These are phyloP conservation scores for Sarcocystis neurona DNA, from an alignment of 169 alveolate species.

Conservation along the genomic window DNA sequence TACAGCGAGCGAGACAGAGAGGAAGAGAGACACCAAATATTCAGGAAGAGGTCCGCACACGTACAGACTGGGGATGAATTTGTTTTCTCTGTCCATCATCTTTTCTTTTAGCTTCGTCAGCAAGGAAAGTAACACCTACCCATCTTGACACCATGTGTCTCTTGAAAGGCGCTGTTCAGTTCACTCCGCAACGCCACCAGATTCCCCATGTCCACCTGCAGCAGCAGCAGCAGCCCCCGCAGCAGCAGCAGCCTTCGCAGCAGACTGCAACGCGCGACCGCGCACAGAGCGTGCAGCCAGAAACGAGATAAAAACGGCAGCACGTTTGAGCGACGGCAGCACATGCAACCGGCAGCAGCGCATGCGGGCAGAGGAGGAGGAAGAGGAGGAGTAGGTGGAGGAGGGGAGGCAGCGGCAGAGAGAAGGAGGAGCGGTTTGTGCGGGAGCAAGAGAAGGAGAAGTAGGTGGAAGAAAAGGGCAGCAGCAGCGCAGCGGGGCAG, in stretches of 20 bases:
- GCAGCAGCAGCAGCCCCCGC: not conserved
- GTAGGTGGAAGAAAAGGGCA: no score
- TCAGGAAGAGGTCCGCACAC: not conserved
- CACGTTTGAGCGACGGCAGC: not conserved
- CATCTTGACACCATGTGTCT: conserved; percentile 69
- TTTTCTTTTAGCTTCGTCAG: no score
- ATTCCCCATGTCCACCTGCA: conserved; percentile 82
- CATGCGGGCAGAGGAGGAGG: not conserved
- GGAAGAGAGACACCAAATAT: not conserved
- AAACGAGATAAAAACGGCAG: not conserved
- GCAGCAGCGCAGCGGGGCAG: no score
- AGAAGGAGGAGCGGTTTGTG: no score
- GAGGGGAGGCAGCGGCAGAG: no score
- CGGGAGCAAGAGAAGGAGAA: no score
- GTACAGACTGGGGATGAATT: no score
- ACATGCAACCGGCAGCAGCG: not conserved
- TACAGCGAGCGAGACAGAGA: not conserved
- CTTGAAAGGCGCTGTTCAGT: conserved; percentile 76
- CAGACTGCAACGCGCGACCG: not conserved
- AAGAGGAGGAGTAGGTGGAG: not conserved
- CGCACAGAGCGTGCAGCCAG: no score
- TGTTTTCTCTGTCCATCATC: no score
- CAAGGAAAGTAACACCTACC: conserved; percentile 47
- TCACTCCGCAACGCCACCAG: conserved; percentile 78
- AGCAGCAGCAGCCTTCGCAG: not conserved